Percentiles rank a stretch among this genome's conserved stretches.
These are phyloP conservation scores for Aspergillus bridgeri DNA, from an alignment of 495 filamentous ascomycete species.

Conservation along the genomic window DNA sequence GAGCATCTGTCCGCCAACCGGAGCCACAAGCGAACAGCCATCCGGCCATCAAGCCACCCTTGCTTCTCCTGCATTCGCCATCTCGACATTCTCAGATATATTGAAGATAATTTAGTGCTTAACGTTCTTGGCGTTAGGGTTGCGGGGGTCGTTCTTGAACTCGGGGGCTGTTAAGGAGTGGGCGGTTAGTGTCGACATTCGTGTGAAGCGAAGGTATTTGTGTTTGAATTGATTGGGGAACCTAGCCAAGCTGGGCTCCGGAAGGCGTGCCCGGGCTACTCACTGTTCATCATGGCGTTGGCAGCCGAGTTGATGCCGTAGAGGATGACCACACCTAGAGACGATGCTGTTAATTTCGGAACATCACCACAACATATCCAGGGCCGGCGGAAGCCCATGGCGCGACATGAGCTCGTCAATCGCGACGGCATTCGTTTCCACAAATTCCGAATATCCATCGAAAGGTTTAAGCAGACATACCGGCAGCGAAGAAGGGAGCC, in stretches of 20 bases:
- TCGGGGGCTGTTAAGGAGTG: slow-evolving; percentile 63
- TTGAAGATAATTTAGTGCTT: slow-evolving; percentile 35
- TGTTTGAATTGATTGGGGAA: not conserved
- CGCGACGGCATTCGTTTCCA: not conserved
- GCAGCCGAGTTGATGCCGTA: slow-evolving; percentile 84
- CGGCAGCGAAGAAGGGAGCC: slow-evolving; percentile 89
- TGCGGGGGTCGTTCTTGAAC: slow-evolving; percentile 94
- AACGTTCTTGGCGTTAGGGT: slow-evolving; percentile 65
- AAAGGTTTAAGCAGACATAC: slow-evolving; percentile 53
- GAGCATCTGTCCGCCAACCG: slow-evolving; percentile 35
- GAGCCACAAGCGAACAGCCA: slow-evolving; percentile 24
- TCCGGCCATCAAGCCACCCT: slow-evolving; percentile 19
- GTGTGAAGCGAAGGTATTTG: not conserved
- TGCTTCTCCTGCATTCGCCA: slow-evolving; percentile 10
- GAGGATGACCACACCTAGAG: slow-evolving; percentile 69
- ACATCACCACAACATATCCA: not conserved
- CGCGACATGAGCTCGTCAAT: not conserved
- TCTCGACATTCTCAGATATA: slow-evolving; percentile 5
- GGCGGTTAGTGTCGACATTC: slow-evolving; percentile 17
- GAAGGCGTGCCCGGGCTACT: slow-evolving; percentile 33
- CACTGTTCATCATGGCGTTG: slow-evolving; percentile 67
- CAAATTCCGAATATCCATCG: not conserved
- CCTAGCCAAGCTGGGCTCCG: not conserved
- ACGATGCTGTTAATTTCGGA: slow-evolving; percentile 30
- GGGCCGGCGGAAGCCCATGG: not conserved